Base-by-base conservation (phyloP, 768 basidiomycete species). In the Hericium rajendrae region DNA sequence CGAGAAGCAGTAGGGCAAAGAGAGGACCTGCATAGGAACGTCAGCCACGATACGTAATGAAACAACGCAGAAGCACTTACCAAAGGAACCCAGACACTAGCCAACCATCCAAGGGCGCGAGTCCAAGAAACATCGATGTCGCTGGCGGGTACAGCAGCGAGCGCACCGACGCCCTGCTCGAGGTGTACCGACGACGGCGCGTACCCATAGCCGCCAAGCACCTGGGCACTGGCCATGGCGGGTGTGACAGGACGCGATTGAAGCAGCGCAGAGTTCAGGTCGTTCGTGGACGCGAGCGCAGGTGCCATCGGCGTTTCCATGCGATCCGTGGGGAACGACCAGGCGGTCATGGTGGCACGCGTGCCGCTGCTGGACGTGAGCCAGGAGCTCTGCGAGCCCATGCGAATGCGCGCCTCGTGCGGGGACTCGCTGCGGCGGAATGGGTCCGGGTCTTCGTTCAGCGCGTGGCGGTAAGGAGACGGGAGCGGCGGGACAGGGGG, bases 351-450 rank as follows among this genome's bases (percentile, higher is more conserved):
- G 0, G 83, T 82, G 13, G 74, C 71, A 48, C 79, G 81, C 11
- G 83, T 79, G 11, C 75, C 81, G 48, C 79, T 74, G 6, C 78
- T 77, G 3, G 85, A 85, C 0, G 84, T 84, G 56, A 90, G 68
- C 88, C 88, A 89, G 4, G 87, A 90, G 16, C 74, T 81, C 66
- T 86, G 84, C 6, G 86, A 87, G 9, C 77, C 83, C 18, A 82
- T 67, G 37, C 85, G 80, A 37, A 67, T 67, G 41, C 78, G 80
- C 38, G 74, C 75, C 46, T 72, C 67, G 9, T 73, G 70, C 38
- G 70, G 67, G 8, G 81, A 79, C 20, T 71, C 67, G 49, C 80
- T 78, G 37, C 81, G 79, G 53, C 81, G 74, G 74, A 88, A 86
- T 9, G 84, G 85, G 60, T 88, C 86, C 6, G 80, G 71, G 59